Conservation (phyloP, 768 basidiomycete genomes). For the Crucibulum laeve region DNA sequence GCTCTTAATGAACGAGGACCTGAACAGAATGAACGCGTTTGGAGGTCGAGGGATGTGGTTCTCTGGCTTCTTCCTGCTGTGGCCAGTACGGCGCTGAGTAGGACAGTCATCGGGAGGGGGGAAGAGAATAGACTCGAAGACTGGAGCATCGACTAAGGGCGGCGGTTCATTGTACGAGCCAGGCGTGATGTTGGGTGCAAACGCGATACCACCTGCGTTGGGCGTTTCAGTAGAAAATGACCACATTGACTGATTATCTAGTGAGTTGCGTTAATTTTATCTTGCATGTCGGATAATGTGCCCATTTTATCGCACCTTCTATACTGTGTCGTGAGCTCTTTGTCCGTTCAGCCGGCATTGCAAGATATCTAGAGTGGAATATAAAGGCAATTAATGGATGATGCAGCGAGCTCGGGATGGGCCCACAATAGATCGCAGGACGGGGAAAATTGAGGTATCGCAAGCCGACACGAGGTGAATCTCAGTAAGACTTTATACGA, state of each 20-base stretch:
- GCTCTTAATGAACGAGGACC: constrained; percentile 73
- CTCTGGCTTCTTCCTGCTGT: constrained; percentile 59
- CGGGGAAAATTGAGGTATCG: constrained; percentile 4
- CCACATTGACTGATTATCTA: constrained; percentile 44
- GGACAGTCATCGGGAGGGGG: constrained; percentile 32
- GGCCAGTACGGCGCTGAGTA: constrained; percentile 35
- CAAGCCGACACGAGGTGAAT: neutral
- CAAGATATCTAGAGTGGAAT: constrained; percentile 6
- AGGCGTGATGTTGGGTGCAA: constrained; percentile 56
- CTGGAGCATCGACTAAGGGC: constrained; percentile 27
- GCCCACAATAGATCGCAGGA: constrained; percentile 3
- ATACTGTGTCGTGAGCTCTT: constrained; percentile 28
- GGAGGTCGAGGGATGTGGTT: constrained; percentile 79
- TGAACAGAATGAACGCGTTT: constrained; percentile 83
- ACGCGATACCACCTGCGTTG: constrained; percentile 38
- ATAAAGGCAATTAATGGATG: constrained; percentile 8
- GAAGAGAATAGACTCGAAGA: constrained; percentile 45
- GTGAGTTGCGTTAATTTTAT: constrained; percentile 2
- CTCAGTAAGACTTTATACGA: neutral
- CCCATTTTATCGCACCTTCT: constrained; percentile 29
- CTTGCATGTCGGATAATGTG: constrained; percentile 1
- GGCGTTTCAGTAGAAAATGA: constrained; percentile 35
- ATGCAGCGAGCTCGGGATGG: constrained; percentile 11
- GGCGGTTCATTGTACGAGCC: constrained; percentile 49
- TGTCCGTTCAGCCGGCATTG: constrained; percentile 47